Base-by-base conservation (phyloP, 768 basidiomycete genomes). In the Boletus pseudo-olivaceus region DNA sequence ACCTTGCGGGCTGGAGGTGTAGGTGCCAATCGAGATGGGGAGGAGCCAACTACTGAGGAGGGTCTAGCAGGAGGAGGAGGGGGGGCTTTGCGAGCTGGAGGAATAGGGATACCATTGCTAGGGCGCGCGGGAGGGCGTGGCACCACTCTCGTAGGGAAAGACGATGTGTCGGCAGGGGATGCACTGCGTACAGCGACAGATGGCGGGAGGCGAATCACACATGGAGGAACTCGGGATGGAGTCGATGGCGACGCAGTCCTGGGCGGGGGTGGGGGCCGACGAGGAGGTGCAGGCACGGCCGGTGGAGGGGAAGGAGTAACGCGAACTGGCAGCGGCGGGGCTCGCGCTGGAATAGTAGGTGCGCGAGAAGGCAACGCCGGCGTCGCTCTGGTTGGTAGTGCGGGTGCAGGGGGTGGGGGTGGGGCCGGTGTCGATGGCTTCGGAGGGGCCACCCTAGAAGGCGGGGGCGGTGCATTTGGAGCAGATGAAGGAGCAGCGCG, bases 1-100 rank as follows among this genome's bases (percentile, higher is more conserved):
- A 61, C 62, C 46, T 72, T 78, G n/a, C 79, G 74, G 14, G 64
- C 62, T 39, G 76, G 78, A 8, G 75, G 76, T 12, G 70, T 73
- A 23, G 77, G 77, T 14, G 66, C 69, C 23, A 55, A 59, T 54
- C 76, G 69, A 23, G 67, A 59, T 14, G 70, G 62, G 20, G 62
- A n/a, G 15, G 51, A 64, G 7, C 63, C 56, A 12, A 61, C 58
- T 0, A 67, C 62, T 23, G 72, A 70, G 49, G 75, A 77, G 7
- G 73, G 67, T 48, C 79, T 65, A 19, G 75, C 72, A 29, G 78
- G 73, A 15, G 82, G 80, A 14, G 81, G 81, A 0, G 71, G 72
- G 12, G 75, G 71, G 33, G 71, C 71, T 45, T 65, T 70, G 46
- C 77, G 71, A 32, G 55, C 62, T 15, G 74, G 73, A 9, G 63